These are phyloP conservation scores for Daphne laureola DNA, from an alignment of 441 rosid genomes.

Conservation along the genomic window DNA sequence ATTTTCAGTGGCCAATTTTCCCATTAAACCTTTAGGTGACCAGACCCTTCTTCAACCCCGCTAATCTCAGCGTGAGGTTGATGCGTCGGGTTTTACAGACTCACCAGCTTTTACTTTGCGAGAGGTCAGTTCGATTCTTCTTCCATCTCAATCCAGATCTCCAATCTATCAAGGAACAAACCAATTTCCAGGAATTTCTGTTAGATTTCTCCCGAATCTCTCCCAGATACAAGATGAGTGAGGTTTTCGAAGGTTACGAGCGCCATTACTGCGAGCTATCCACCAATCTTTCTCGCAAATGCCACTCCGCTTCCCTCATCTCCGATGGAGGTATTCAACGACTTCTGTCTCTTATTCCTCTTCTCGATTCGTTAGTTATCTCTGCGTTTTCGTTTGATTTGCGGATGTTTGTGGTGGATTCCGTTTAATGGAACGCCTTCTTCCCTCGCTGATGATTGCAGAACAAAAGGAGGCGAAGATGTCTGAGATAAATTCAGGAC, in stretches of 20 bases:
- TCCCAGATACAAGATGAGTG: constrained; percentile 38
- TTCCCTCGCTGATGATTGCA: constrained; percentile 16
- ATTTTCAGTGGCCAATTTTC: too few relatives aligned
- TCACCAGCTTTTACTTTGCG: too few relatives aligned
- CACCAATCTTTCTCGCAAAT: constrained; percentile 50
- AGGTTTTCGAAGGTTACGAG: constrained; percentile 67
- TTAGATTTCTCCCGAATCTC: background rate
- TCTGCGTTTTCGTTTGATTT: too few relatives aligned
- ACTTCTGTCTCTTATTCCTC: too few relatives aligned
- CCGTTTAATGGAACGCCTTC: background rate
- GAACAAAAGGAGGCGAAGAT: constrained; percentile 52
- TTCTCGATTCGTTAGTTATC: background rate
- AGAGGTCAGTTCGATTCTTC: too few relatives aligned
- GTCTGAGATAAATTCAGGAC: constrained; percentile 56
- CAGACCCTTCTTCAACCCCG: too few relatives aligned
- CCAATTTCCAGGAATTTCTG: too few relatives aligned
- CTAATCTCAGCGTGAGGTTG: too few relatives aligned
- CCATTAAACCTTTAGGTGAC: too few relatives aligned
- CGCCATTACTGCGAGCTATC: constrained; percentile 77
- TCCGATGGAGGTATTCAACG: constrained; percentile 37
- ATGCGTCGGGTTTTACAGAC: too few relatives aligned
- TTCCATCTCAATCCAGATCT: too few relatives aligned
- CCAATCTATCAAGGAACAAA: too few relatives aligned
- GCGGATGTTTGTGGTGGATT: background rate
- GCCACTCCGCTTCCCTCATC: constrained; percentile 48